These are phyloP conservation scores for Botryosphaeria dothidea DNA, from an alignment of 2,329 filamentous ascomycete genomes.

Conservation along the genomic window DNA sequence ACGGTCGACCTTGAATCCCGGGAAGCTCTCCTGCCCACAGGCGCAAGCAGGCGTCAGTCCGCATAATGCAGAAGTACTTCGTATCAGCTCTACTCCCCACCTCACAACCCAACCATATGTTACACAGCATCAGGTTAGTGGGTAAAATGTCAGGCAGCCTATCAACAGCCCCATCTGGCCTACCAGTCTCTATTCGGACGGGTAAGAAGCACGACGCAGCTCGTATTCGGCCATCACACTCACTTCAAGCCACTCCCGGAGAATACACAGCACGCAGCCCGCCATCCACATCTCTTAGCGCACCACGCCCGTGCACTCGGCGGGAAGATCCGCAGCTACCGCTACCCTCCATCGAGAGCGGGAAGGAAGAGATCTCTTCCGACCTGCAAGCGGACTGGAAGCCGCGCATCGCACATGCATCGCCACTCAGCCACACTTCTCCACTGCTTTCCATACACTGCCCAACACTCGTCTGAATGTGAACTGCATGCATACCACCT, in stretches of 20 bases:
- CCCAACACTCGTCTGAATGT: neutral
- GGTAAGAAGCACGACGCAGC: neutral
- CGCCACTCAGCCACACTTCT: too few species aligned
- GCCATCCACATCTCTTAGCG: neutral
- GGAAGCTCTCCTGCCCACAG: neutral
- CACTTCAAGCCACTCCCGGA: neutral
- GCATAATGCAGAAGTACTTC: neutral
- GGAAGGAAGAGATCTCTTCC: too few species aligned
- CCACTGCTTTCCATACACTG: too few species aligned
- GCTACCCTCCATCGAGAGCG: neutral
- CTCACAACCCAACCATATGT: neutral
- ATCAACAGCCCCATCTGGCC: neutral
- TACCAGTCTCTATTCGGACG: neutral
- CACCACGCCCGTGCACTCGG: neutral
- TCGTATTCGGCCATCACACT: neutral
- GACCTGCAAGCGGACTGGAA: too few species aligned
- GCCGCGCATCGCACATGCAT: too few species aligned
- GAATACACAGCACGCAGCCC: neutral
- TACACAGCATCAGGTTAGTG: neutral
- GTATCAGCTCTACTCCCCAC: neutral
- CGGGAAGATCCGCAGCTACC: neutral
- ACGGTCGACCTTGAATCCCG: neutral
- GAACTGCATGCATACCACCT: neutral
- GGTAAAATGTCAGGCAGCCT: neutral
- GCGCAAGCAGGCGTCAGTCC: neutral